These are phyloP conservation scores for Zygosaccharomyces pseudorouxii DNA, from an alignment of 805 yeast species.

Conservation along the genomic window DNA sequence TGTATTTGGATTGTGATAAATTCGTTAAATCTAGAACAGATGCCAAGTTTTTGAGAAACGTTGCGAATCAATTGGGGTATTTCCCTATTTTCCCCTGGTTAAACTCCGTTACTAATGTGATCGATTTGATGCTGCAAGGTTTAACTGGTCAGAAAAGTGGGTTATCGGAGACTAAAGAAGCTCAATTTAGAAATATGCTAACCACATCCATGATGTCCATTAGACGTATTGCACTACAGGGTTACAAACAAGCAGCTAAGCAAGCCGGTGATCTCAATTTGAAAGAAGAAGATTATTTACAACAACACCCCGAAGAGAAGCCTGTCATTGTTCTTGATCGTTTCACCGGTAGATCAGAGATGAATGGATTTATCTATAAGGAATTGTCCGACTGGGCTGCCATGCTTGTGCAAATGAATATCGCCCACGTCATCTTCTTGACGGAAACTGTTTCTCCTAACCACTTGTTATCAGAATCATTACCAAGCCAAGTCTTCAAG, in stretches of 20 bases:
- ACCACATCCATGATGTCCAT: conserved; percentile 67
- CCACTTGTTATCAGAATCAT: conserved; percentile 59
- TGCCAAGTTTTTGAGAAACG: conserved; percentile 55
- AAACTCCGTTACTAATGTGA: conserved; percentile 67
- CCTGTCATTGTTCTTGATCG: conserved; percentile 84
- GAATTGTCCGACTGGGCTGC: conserved; percentile 89
- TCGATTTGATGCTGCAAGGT: conserved; percentile 85
- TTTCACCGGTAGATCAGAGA: conserved; percentile 54
- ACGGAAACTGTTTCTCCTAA: conserved; percentile 81
- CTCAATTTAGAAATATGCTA: conserved; percentile 76
- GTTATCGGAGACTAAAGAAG: conserved; percentile 73
- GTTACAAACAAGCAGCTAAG: conserved; percentile 37
- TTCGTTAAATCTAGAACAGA: conserved; percentile 73
- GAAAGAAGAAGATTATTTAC: conserved; percentile 77
- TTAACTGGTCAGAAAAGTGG: conserved; percentile 93
- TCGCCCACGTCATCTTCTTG: conserved; percentile 85
- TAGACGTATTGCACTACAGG: conserved; percentile 53
- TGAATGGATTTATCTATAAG: conserved; percentile 62
- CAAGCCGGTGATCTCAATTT: conserved; percentile 35
- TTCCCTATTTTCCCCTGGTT: conserved; percentile 94
- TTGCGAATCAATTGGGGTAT: conserved; percentile 80
- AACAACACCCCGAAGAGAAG: conserved; percentile 76
- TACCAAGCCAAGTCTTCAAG: conserved; percentile 86
- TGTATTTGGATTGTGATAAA: conserved; percentile 74
- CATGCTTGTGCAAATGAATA: conserved; percentile 62